phyloP scores from a whole-genome alignment of 2,329 filamentous ascomycete genomes.

The Sporothrix dimorphospora region DNA sequence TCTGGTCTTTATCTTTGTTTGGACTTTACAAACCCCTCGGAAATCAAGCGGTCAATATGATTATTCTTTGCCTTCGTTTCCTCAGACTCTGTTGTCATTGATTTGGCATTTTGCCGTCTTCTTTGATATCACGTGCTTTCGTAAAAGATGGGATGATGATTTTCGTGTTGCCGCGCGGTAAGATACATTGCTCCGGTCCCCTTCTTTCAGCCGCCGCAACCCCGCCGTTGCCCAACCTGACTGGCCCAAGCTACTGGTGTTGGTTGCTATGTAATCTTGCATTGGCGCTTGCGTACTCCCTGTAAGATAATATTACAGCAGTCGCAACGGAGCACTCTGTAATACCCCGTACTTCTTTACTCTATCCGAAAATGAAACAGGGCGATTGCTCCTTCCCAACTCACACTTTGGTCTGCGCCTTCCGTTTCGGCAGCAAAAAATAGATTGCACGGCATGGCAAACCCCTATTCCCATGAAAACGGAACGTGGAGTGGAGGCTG shows the following conservation, averaged over 20 bases:
- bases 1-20: not conserved
- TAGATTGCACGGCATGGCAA: slow-evolving; percentile 5
- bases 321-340: too few species aligned
- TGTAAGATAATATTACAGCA: not conserved
- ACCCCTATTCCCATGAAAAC: too few species aligned
- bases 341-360: not conserved
- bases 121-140: slow-evolving; percentile 17
- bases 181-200: too few species aligned
- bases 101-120: not conserved
- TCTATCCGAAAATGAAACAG: not conserved
- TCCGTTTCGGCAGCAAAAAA: not conserved
- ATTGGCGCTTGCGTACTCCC: not conserved
- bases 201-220: slow-evolving; percentile 5
- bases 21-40: not conserved
- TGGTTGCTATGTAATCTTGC: slow-evolving; percentile 21
- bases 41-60: not conserved
- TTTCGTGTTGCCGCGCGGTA: slow-evolving; percentile 10
- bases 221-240: not conserved
- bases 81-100: not conserved
- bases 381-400: not conserved
- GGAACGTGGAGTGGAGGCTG: too few species aligned
- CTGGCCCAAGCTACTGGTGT: slow-evolving; percentile 4
- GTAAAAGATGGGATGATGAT: not conserved
- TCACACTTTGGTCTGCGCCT: not conserved
- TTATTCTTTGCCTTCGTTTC: not conserved